Percentiles rank a stretch among this genome's conserved stretches.
Conservation (phyloP, 2,329 filamentous ascomycete genomes). For the Pseudogymnoascus sp. region DNA sequence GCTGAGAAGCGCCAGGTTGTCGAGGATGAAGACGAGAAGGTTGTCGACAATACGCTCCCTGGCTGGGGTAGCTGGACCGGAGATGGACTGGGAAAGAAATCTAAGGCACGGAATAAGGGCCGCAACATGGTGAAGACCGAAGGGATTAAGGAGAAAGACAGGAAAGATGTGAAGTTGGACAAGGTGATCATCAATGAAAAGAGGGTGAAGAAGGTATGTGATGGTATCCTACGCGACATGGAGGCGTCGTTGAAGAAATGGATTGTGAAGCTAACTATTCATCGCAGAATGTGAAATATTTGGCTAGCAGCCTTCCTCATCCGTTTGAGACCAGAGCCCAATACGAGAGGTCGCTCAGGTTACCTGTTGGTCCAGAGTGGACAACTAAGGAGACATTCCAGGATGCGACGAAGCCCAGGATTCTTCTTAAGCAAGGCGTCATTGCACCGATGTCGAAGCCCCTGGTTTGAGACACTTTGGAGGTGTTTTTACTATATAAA, state of each 20-base stretch:
- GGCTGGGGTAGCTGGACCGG: constrained; percentile 95
- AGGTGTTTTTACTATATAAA: not conserved
- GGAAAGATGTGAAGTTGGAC: constrained; percentile 76
- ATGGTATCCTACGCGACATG: not conserved
- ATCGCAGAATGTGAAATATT: constrained; percentile 70
- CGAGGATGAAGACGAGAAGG: constrained; percentile 74
- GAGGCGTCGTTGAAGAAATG: not conserved
- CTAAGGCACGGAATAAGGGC: constrained; percentile 56
- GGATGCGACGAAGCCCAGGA: constrained; percentile 76
- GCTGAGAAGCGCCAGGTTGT: constrained; percentile 68
- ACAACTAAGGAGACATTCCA: constrained; percentile 94
- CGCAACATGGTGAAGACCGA: constrained; percentile 59
- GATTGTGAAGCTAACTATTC: not conserved
- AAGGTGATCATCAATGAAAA: constrained; percentile 92
- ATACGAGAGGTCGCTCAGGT: constrained; percentile 80
- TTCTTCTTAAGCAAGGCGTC: constrained; percentile 85
- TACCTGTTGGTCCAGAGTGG: constrained; percentile 93
- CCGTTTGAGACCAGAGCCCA: constrained; percentile 82
- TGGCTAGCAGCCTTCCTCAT: constrained; percentile 77
- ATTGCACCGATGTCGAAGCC: constrained; percentile 85
- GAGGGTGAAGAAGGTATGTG: constrained; percentile 70
- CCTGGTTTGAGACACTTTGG: constrained; percentile 13
- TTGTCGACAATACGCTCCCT: constrained; percentile 76
- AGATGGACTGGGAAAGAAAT: constrained; percentile 67
- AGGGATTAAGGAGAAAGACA: constrained; percentile 67